Evolutionary conservation across 331 rosid species (phyloP).

Genomic region (Spiraea crenata): DNA sequence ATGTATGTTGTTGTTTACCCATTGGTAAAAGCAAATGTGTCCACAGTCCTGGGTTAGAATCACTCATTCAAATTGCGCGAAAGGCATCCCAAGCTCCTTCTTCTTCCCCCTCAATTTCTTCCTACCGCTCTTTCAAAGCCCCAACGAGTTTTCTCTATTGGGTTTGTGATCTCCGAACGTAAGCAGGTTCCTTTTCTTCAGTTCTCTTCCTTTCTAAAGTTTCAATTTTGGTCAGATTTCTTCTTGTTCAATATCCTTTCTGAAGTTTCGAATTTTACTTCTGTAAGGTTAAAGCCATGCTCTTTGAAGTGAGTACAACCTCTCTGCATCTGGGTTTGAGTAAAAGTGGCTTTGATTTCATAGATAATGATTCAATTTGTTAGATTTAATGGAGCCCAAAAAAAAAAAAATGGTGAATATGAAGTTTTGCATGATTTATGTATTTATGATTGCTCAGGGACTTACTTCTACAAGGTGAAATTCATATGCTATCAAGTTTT

Average conservation of each 20-base stretch:
- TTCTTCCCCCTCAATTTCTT: not conserved
- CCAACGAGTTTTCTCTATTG: not conserved
- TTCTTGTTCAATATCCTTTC: not conserved
- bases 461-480: too few relatives aligned
- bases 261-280: not conserved
- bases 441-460: not conserved
- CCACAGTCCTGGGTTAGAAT: not conserved
- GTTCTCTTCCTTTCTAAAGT: not conserved
- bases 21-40: not conserved
- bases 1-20: not conserved
- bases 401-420: not conserved
- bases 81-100: not conserved
- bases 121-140: not conserved
- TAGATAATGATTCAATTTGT: not conserved
- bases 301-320: not conserved
- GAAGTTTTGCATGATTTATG: not conserved
- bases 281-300: not conserved
- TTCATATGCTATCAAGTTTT: too few relatives aligned
- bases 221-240: not conserved
- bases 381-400: not conserved
- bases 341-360: not conserved
- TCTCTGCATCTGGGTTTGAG: slow-evolving; percentile 9
- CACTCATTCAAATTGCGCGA: not conserved
- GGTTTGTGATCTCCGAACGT: not conserved
- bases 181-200: slow-evolving; percentile 17